phyloP scores from a whole-genome alignment of 1,284 basidiomycete genomes.

The Marasmius oreades region DNA sequence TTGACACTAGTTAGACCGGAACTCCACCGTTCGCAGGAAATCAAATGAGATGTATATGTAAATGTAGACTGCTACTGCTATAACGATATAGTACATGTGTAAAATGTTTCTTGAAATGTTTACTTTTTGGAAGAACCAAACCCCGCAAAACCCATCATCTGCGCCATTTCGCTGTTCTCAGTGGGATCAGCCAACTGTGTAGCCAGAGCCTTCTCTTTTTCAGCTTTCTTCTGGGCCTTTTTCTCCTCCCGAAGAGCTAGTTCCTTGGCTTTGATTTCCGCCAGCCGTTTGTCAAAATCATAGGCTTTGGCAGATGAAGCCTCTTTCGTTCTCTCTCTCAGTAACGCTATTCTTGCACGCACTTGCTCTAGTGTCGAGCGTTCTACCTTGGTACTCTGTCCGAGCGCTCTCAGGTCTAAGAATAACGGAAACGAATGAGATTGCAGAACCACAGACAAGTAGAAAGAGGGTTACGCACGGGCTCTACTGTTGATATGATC shows the following conservation, averaged over 20 bases:
- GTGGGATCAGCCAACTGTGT: conserved; percentile 53
- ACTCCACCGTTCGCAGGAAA: conserved; percentile 23
- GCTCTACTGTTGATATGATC: conserved; percentile 95
- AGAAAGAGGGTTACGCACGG: conserved; percentile 55
- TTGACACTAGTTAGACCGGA: conserved; percentile 57
- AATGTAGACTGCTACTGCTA: conserved; percentile 23
- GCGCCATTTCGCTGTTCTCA: conserved; percentile 67
- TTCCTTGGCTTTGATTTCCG: conserved; percentile 78
- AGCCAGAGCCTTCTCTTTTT: conserved; percentile 66
- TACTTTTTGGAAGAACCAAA: conserved; percentile 84
- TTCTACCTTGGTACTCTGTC: conserved; percentile 90
- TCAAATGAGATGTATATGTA: conserved; percentile 23
- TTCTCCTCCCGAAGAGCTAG: conserved; percentile 58
- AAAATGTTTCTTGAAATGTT: conserved; percentile 17
- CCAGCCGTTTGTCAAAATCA: conserved; percentile 89
- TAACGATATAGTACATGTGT: conserved; percentile 19
- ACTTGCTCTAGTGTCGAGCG: conserved; percentile 93
- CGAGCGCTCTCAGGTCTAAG: conserved; percentile 86
- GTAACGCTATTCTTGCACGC: conserved; percentile 78
- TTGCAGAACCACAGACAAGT: neutral
- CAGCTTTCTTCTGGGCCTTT: conserved; percentile 69
- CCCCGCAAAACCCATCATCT: conserved; percentile 91
- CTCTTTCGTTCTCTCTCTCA: conserved; percentile 85
- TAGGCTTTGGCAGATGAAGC: conserved; percentile 81
- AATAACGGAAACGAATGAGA: conserved; percentile 4